Evolutionary conservation across 768 basidiomycete species (phyloP).

Genomic region (Panellus pusillus): DNA sequence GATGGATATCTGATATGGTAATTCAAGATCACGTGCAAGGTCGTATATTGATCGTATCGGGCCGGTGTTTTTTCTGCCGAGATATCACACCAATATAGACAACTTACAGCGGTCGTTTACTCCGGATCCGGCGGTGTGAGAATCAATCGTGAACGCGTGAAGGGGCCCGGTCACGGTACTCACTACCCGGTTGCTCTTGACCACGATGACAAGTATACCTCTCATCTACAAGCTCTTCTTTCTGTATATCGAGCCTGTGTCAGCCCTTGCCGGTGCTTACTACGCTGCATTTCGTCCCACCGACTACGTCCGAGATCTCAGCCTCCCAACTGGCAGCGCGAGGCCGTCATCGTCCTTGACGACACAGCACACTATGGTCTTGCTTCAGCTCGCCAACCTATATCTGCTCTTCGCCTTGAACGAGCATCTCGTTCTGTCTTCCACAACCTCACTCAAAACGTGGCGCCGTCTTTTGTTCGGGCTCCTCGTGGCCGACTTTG

Average conservation of each 20-base stretch:
- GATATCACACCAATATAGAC: too few species aligned
- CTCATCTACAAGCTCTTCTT: constrained; percentile 47
- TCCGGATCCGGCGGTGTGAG: too few species aligned
- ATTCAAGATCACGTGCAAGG: too few species aligned
- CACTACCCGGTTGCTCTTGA: too few species aligned
- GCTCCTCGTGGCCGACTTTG: constrained; percentile 49
- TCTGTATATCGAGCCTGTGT: constrained; percentile 52
- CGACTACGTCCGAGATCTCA: constrained; percentile 41
- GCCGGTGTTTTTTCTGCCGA: too few species aligned
- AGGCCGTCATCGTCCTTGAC: constrained; percentile 20
- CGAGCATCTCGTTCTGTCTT: constrained; percentile 49
- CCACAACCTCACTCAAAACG: constrained; percentile 37
- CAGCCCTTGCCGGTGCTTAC: constrained; percentile 48
- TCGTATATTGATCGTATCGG: too few species aligned
- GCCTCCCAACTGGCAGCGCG: constrained; percentile 6
- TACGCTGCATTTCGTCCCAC: constrained; percentile 43
- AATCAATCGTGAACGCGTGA: too few species aligned
- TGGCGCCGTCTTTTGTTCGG: constrained; percentile 45
- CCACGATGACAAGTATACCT: constrained; percentile 11
- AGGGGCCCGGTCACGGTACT: too few species aligned
- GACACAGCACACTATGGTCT: constrained; percentile 38
- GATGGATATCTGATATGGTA: too few species aligned
- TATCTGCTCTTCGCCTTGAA: constrained; percentile 53
- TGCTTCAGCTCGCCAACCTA: constrained; percentile 50
- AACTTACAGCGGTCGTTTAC: too few species aligned